Conservation (phyloP, 768 basidiomycete species). For the Termitomyces heimii region DNA sequence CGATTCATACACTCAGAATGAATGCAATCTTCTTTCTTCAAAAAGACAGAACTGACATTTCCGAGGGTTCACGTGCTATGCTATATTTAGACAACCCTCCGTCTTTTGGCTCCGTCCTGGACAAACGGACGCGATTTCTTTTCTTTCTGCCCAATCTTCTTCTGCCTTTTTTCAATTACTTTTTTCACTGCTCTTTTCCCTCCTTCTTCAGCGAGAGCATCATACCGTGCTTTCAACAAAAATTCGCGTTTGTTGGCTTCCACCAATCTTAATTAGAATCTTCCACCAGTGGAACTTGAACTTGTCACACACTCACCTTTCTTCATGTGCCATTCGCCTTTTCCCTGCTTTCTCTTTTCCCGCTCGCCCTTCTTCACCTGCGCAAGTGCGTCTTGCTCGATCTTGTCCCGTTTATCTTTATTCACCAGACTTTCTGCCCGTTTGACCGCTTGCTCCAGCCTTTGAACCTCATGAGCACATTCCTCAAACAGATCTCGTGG, state of each 20-base stretch:
- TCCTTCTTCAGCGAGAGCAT: conserved; percentile 69
- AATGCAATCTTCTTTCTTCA: neutral
- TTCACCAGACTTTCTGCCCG: conserved; percentile 74
- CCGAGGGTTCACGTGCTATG: conserved; percentile 4
- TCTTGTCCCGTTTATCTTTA: conserved; percentile 56
- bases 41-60: neutral
- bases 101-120: conserved; percentile 14
- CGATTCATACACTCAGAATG: neutral
- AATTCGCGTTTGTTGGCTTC: conserved; percentile 77
- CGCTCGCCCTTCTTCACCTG: conserved; percentile 51
- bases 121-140: conserved; percentile 75
- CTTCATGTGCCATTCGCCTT: conserved; percentile 84
- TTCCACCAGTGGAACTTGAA: conserved; percentile 19
- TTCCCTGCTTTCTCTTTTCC: conserved; percentile 68
- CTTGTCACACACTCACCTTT: conserved; percentile 37
- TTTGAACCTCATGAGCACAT: conserved; percentile 60
- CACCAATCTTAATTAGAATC: conserved; percentile 6
- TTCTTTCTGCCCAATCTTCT: conserved; percentile 83
- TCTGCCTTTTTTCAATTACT: conserved; percentile 85
- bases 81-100: conserved; percentile 12
- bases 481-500: conserved; percentile 55
- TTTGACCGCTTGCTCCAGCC: conserved; percentile 71
- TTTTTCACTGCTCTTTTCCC: conserved; percentile 81
- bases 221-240: conserved; percentile 68
- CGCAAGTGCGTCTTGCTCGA: conserved; percentile 65